Evolutionary conservation across 2,329 filamentous ascomycete species (phyloP).

Genomic region (Colletotrichum magnum): DNA sequence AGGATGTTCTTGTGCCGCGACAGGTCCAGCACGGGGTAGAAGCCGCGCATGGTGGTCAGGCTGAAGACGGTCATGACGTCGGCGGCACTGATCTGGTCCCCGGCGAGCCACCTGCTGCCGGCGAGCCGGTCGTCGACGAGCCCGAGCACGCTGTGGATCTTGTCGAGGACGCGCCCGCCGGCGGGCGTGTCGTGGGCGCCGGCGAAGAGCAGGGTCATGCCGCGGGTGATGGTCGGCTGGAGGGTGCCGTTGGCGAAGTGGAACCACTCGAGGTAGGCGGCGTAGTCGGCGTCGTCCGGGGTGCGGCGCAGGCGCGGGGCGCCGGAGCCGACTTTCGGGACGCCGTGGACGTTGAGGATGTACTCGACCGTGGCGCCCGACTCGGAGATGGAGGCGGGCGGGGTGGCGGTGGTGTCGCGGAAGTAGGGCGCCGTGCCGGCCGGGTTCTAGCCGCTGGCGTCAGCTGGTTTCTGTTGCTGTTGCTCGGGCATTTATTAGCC

Average conservation of each 20-base stretch:
- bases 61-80: slow-evolving; percentile 75
- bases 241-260: slow-evolving; percentile 68
- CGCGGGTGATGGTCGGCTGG: slow-evolving; percentile 53
- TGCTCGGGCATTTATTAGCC: neutral
- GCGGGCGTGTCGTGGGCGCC: slow-evolving; percentile 45
- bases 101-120: slow-evolving; percentile 68
- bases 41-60: slow-evolving; percentile 73
- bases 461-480: neutral
- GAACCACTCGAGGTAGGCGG: slow-evolving; percentile 76
- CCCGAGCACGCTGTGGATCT: slow-evolving; percentile 39
- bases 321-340: slow-evolving; percentile 40
- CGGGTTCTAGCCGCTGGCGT: slow-evolving; percentile 51
- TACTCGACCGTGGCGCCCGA: slow-evolving; percentile 74
- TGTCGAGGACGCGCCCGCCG: slow-evolving; percentile 14
- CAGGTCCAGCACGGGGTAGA: slow-evolving; percentile 58
- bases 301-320: slow-evolving; percentile 61
- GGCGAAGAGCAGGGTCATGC: slow-evolving; percentile 47
- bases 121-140: slow-evolving; percentile 64
- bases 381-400: slow-evolving; percentile 62
- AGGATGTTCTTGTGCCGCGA: slow-evolving; percentile 58
- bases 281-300: slow-evolving; percentile 61
- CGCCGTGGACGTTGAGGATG: slow-evolving; percentile 67
- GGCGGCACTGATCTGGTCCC: slow-evolving; percentile 73
- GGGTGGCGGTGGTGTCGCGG: slow-evolving; percentile 65
- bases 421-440: slow-evolving; percentile 73